Conservation (phyloP, 1,139 yeast species). For the Taphrina wiesneri region DNA sequence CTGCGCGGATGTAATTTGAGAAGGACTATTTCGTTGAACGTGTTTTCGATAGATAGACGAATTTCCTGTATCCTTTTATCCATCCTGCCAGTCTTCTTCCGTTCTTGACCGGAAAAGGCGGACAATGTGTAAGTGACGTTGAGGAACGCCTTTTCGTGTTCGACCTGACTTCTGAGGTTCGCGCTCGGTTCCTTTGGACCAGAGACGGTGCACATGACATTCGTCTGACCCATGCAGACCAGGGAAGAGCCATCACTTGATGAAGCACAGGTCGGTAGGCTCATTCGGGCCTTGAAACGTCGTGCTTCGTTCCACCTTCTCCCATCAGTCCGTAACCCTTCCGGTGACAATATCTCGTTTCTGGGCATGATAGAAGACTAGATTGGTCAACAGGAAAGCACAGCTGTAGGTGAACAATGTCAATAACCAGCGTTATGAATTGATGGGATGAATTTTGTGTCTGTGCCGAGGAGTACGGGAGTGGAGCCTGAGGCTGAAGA, state of each 20-base stretch:
- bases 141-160: conserved; percentile 57
- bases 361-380: conserved; percentile 25
- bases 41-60: conserved; percentile 68
- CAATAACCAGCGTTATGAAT: neutral
- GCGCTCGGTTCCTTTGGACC: conserved; percentile 85
- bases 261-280: conserved; percentile 78
- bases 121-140: conserved; percentile 70
- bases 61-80: conserved; percentile 77
- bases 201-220: conserved; percentile 76
- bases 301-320: conserved; percentile 93
- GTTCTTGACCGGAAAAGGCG: conserved; percentile 75
- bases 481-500: conserved; percentile 10
- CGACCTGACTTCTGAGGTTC: conserved; percentile 12
- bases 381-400: neutral
- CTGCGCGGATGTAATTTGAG: conserved; percentile 80
- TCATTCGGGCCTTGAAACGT: conserved; percentile 72
- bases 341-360: conserved; percentile 81
- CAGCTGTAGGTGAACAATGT: neutral
- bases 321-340: conserved; percentile 85
- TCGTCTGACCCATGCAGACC: conserved; percentile 89
- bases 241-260: conserved; percentile 79
- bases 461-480: neutral
- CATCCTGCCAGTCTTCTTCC: conserved; percentile 55
- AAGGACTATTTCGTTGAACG: conserved; percentile 78
- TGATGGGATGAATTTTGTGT: neutral